These are phyloP conservation scores for Gossypium davidsonii DNA, from an alignment of 441 rosid genomes.

Conservation along the genomic window DNA sequence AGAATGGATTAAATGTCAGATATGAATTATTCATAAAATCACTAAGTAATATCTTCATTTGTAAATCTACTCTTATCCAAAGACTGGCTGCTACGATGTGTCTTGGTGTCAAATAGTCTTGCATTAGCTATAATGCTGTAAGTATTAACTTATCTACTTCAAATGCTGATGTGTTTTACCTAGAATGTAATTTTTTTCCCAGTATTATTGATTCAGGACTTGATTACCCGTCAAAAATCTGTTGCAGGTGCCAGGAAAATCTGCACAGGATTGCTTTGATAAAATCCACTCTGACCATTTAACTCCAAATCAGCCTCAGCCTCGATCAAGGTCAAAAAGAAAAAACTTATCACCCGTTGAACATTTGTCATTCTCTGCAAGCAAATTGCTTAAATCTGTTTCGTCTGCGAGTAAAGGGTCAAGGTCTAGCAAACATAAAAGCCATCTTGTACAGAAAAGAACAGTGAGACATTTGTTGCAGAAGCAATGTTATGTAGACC, in stretches of 20 bases:
- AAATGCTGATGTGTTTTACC: background rate
- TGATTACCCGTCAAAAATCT: slow-evolving; percentile 1
- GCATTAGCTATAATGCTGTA: background rate
- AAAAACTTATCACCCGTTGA: slow-evolving; percentile 28
- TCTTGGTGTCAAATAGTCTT: background rate
- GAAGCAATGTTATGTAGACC: slow-evolving; percentile 43
- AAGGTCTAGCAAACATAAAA: slow-evolving; percentile 27
- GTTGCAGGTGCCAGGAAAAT: slow-evolving; percentile 78
- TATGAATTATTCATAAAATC: background rate
- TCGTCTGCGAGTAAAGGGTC: slow-evolving; percentile 25
- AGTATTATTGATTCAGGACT: background rate
- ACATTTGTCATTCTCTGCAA: slow-evolving; percentile 42
- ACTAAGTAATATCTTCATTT: background rate
- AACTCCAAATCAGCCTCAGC: slow-evolving; percentile 60
- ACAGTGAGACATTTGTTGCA: slow-evolving; percentile 52
- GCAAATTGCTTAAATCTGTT: slow-evolving; percentile 42
- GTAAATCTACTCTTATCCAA: background rate
- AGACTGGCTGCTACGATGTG: background rate
- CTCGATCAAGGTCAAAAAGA: slow-evolving; percentile 44
- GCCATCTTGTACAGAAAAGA: slow-evolving; percentile 44
- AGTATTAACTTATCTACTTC: background rate
- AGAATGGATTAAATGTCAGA: background rate
- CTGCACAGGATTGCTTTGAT: slow-evolving; percentile 88
- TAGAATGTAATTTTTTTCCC: background rate
- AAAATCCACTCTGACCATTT: slow-evolving; percentile 55